Base-by-base conservation (phyloP, 805 yeast genomes). In the Myxozyma vanderwaltii region DNA sequence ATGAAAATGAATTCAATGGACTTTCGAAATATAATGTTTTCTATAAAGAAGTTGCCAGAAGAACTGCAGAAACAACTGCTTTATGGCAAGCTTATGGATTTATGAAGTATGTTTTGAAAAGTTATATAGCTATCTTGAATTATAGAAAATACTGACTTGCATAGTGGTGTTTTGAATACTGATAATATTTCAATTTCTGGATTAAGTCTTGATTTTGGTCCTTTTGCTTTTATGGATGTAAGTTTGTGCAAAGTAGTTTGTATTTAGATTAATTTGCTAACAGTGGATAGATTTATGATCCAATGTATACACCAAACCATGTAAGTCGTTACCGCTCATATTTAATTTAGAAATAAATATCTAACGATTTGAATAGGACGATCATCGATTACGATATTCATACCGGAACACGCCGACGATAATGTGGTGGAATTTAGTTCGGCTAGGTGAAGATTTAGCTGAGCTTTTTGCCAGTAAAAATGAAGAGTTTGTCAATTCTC, bases 141-240 rank as follows among this genome's bases (percentile, higher is more conserved):
- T n/a, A n/a, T n/a, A n/a, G n/a, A n/a, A n/a, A n/a, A n/a, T n/a
- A 39, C 31, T 19, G n/a, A 6, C 19, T 15, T 23, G n/a, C 6
- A 2, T 21, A 58, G 62, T 69, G 99, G 99, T 13, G 98, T 94
- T 3, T 76, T 94, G 56, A 92, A 92, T 71, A 91, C 98, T 0
- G 99, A 92, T 70, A 92, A 92, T 70, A 89, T 97, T 0, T 89
- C 96, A 0, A 79, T 92, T n/a, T 69, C 86, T 45, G 99, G 99
- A 0, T 76, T 91, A 10, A 82, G 96, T 0, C 82, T 94, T 73
- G 99, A 92, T 73, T 94, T 86, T 72, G 99, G 98, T 2, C 98
- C 99, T 0, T 94, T 89, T 75, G 88, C 95, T 35, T 64, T 64
- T 48, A 64, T 64, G 67, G 67, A 64, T 44, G 59, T 58, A 31